These are phyloP conservation scores for Clarireedia hainanense DNA, from an alignment of 2,329 filamentous ascomycete genomes.

Conservation along the genomic window DNA sequence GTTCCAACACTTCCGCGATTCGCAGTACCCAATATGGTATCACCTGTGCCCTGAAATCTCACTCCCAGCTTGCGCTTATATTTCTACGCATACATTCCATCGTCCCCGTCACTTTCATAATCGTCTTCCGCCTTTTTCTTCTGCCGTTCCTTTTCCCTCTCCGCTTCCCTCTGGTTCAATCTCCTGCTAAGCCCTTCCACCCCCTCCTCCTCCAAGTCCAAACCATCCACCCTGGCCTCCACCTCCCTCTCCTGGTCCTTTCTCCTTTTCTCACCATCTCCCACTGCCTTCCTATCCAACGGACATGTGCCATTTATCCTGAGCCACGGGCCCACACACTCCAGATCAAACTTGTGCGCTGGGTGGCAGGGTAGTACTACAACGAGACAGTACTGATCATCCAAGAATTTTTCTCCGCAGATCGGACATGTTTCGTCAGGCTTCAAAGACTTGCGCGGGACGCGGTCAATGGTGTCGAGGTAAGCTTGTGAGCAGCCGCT, in stretches of 20 bases:
- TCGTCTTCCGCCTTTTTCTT: conserved; percentile 29
- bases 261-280: conserved; percentile 36
- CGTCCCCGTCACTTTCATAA: conserved; percentile 42
- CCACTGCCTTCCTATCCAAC: conserved; percentile 53
- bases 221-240: not conserved
- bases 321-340: conserved; percentile 60
- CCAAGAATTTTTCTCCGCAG: conserved; percentile 53
- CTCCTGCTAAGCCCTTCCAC: conserved; percentile 29
- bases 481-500: conserved; percentile 50
- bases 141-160: conserved; percentile 12
- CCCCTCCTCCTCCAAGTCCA: not conserved
- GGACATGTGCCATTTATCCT: conserved; percentile 57
- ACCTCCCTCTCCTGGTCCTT: conserved; percentile 27
- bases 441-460: conserved; percentile 42
- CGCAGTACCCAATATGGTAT: not conserved
- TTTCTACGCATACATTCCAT: conserved; percentile 38
- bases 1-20: too few relatives aligned
- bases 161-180: conserved; percentile 39
- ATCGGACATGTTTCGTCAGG: conserved; percentile 50
- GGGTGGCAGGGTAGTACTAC: conserved; percentile 56
- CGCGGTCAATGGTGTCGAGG: conserved; percentile 51
- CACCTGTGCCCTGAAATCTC: too few relatives aligned
- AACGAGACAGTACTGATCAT: conserved; percentile 55
- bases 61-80: not conserved
- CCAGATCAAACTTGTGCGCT: conserved; percentile 54